Conservation (phyloP, 805 yeast genomes). For the Monosporozyma servazzii region DNA sequence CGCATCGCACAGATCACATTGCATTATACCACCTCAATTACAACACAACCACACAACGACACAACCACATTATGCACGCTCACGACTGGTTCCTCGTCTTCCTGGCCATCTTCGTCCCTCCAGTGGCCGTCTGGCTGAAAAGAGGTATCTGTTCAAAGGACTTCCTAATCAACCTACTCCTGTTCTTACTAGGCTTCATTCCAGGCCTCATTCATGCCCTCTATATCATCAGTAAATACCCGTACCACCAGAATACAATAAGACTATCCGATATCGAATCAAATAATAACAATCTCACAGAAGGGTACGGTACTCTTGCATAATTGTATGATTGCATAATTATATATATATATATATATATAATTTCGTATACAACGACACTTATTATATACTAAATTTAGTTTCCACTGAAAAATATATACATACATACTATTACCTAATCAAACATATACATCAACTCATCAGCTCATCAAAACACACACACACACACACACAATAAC, state of each 20-base stretch:
- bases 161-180: constrained; percentile 45
- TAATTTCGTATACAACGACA: not conserved
- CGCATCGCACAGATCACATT: no score
- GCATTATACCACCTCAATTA: not conserved
- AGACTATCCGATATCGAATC: not conserved
- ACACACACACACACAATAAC: not conserved
- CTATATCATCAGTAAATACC: constrained; percentile 48
- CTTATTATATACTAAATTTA: not conserved
- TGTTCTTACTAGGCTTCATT: constrained; percentile 53
- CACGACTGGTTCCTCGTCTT: constrained; percentile 58
- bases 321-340: no score
- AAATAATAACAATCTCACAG: not conserved
- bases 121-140: constrained; percentile 61
- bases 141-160: constrained; percentile 41
- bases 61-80: constrained; percentile 10
- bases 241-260: constrained; percentile 29
- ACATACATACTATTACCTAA: no score
- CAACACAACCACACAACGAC: not conserved
- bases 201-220: constrained; percentile 66
- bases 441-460: no score
- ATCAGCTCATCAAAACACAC: no score
- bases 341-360: not conserved
- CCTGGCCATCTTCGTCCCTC: constrained; percentile 61
- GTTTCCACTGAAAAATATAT: not conserved
- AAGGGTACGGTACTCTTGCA: constrained; percentile 5